phyloP scores from a whole-genome alignment of 805 yeast genomes.

The Saccharomycopsis guyanensis region DNA sequence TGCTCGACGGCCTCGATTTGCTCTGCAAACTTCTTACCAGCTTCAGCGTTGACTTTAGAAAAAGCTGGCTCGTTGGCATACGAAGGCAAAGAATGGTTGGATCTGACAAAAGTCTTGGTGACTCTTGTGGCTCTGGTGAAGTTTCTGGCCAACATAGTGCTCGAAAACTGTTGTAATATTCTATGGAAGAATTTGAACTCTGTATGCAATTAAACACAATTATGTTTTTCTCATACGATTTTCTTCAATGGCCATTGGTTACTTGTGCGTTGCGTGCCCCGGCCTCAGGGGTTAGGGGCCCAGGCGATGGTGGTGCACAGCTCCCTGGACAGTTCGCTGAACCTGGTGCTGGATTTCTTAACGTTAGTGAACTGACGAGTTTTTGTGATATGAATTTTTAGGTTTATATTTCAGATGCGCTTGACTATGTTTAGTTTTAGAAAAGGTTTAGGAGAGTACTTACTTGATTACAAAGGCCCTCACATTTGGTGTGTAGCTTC shows the following conservation, averaged over 20 bases:
- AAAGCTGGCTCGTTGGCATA: slow-evolving; percentile 42
- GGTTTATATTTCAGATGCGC: too few species aligned
- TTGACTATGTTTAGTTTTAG: too few species aligned
- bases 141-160: slow-evolving; percentile 14
- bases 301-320: too few species aligned
- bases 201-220: background rate
- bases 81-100: slow-evolving; percentile 29
- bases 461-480: background rate
- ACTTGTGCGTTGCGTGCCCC: background rate
- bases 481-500: background rate
- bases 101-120: slow-evolving; percentile 14
- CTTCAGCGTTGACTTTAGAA: slow-evolving; percentile 42
- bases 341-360: too few species aligned
- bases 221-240: background rate
- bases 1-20: slow-evolving; percentile 56
- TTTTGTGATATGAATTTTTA: too few species aligned
- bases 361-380: too few species aligned
- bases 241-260: background rate
- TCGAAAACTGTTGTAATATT: background rate
- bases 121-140: slow-evolving; percentile 5
- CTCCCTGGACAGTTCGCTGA: too few species aligned
- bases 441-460: too few species aligned
- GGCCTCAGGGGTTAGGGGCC: too few species aligned
- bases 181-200: background rate
- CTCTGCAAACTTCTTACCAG: slow-evolving; percentile 64